Evolutionary conservation across 768 basidiomycete genomes (phyloP).

Genomic region (Suillus alpinus): DNA sequence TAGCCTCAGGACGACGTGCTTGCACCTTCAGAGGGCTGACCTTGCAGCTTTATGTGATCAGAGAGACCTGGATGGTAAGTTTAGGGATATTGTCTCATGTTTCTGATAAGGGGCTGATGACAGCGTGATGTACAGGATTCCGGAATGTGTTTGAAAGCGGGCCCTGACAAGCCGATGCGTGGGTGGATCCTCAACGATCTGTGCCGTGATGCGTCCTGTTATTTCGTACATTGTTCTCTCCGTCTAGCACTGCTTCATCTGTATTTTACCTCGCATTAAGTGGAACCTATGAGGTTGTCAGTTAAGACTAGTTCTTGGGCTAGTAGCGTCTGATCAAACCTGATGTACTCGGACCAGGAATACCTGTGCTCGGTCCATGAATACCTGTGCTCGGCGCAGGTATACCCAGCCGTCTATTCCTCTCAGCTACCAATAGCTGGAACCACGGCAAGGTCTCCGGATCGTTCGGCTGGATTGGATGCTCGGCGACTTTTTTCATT

Average conservation of each 20-base stretch:
- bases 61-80: conserved; percentile 65
- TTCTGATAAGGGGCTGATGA: not conserved
- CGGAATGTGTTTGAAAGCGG: conserved; percentile 3
- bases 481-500: conserved; percentile 42
- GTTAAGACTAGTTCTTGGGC: not conserved
- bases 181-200: too few relatives aligned
- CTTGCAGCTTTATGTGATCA: conserved; percentile 70
- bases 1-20: conserved; percentile 76
- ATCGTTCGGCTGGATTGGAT: not conserved
- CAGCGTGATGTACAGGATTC: conserved; percentile 7
- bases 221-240: not conserved
- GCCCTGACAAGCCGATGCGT: not conserved
- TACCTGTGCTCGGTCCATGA: not conserved
- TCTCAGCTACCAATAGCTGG: conserved; percentile 13
- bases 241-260: conserved; percentile 1
- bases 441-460: not conserved
- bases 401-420: conserved; percentile 26
- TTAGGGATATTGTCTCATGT: not conserved
- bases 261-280: not conserved
- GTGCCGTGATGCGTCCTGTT: not conserved
- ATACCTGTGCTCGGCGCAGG: conserved; percentile 7
- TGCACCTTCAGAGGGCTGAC: conserved; percentile 78
- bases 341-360: conserved; percentile 20
- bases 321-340: conserved; percentile 3
- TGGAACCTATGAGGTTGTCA: not conserved